Evolutionary conservation across 2,329 filamentous ascomycete species (phyloP).

Genomic region (Aspergillus sojae): DNA sequence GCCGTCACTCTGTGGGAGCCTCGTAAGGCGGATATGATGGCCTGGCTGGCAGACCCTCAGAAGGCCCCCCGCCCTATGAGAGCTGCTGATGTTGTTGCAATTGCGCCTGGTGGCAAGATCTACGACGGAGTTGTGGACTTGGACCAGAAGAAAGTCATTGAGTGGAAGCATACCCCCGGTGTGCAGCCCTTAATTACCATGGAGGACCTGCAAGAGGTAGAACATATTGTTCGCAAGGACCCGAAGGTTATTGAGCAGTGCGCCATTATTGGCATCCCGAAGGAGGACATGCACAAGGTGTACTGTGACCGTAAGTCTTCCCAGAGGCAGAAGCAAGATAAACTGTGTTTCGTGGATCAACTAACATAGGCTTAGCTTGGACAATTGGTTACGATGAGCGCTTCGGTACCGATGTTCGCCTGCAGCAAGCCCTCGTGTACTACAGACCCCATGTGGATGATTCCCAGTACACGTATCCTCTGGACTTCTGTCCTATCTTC

Average conservation of each 20-base stretch:
- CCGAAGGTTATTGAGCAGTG: conserved; percentile 91
- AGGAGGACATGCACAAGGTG: conserved; percentile 88
- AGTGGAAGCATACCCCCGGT: conserved; percentile 75
- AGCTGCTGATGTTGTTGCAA: conserved; percentile 80
- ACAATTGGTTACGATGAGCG: conserved; percentile 93
- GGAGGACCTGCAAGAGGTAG: conserved; percentile 83
- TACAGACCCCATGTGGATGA: conserved; percentile 84
- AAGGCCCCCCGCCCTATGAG: conserved; percentile 65
- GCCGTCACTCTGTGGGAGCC: conserved; percentile 83
- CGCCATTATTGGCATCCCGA: conserved; percentile 75
- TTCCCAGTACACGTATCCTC: conserved; percentile 85
- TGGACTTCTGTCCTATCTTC: conserved; percentile 93
- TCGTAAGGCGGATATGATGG: conserved; percentile 79
- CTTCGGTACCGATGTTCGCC: conserved; percentile 74
- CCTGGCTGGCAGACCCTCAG: conserved; percentile 71
- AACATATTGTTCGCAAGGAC: conserved; percentile 74
- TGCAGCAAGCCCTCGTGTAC: conserved; percentile 95
- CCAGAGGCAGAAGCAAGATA: not conserved
- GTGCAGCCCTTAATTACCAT: conserved; percentile 90
- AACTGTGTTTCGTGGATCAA: not conserved
- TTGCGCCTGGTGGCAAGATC: conserved; percentile 75
- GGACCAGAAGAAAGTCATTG: conserved; percentile 64
- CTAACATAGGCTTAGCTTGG: conserved; percentile 62
- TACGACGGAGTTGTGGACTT: conserved; percentile 83
- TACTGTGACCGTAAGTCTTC: conserved; percentile 76